Conservation (phyloP, 305 asterid genomes). For the Fraxinus greggii region DNA sequence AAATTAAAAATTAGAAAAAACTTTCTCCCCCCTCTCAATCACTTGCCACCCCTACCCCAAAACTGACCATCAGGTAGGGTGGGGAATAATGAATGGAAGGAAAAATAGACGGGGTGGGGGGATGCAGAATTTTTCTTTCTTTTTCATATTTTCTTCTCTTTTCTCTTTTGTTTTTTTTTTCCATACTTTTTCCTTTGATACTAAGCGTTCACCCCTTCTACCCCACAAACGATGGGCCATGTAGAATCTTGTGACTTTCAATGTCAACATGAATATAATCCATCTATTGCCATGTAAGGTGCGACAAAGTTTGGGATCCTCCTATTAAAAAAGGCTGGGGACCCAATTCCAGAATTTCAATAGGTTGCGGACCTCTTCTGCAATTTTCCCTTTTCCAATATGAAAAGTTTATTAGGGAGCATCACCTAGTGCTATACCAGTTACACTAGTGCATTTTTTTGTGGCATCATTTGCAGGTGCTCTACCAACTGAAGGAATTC, state of each 20-base stretch:
- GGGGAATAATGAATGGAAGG: not conserved
- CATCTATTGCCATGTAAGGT: not conserved
- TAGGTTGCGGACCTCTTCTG: not conserved
- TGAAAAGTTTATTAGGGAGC: not conserved
- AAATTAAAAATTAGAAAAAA: not conserved
- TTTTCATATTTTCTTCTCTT: not conserved
- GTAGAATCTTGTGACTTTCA: not conserved
- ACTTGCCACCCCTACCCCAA: not conserved
- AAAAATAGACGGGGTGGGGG: not conserved
- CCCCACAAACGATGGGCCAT: not conserved
- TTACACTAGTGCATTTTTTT: not conserved
- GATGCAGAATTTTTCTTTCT: not conserved
- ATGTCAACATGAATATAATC: not conserved
- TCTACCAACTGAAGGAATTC: conserved; percentile 97
- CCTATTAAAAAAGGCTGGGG: not conserved
- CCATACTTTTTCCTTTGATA: not conserved
- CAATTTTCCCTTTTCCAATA: not conserved
- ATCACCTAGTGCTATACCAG: conserved; percentile 1
- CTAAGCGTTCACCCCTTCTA: not conserved
- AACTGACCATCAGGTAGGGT: not conserved
- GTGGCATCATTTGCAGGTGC: conserved; percentile 52
- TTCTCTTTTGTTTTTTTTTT: not conserved
- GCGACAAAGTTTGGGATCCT: not conserved
- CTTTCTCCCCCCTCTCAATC: not conserved
- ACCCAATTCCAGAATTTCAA: not conserved